These are phyloP conservation scores for Linum usitatissimum DNA, from an alignment of 345 rosid genomes.

Conservation along the genomic window DNA sequence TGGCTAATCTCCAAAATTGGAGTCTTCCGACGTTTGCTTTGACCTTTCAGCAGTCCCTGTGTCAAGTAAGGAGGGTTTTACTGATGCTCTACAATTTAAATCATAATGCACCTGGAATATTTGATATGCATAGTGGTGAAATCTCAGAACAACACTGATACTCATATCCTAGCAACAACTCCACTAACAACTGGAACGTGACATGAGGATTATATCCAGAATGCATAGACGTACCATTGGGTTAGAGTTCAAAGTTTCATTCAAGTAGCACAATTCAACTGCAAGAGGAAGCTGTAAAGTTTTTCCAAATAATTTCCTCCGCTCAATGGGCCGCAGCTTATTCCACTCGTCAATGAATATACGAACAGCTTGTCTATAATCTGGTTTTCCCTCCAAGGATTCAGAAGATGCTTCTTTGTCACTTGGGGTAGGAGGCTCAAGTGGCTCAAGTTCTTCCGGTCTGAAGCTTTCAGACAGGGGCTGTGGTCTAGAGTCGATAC, in stretches of 20 bases:
- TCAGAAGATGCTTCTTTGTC: slow-evolving; percentile 19
- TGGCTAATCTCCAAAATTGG: slow-evolving; percentile 54
- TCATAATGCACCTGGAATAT: neutral
- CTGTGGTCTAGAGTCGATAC: slow-evolving; percentile 62
- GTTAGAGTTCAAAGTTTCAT: slow-evolving; percentile 61
- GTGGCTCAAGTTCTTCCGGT: slow-evolving; percentile 62
- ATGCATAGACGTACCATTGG: slow-evolving; percentile 33
- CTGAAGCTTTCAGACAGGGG: slow-evolving; percentile 72
- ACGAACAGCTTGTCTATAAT: slow-evolving; percentile 36
- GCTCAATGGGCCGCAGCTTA: slow-evolving; percentile 64
- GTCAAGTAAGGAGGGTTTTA: slow-evolving; percentile 3
- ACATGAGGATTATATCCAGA: neutral
- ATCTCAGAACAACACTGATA: neutral
- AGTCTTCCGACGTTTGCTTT: slow-evolving; percentile 73
- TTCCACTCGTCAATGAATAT: slow-evolving; percentile 68
- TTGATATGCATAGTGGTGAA: neutral
- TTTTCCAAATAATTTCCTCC: slow-evolving; percentile 66
- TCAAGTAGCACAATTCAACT: slow-evolving; percentile 75
- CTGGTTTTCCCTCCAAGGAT: slow-evolving; percentile 28
- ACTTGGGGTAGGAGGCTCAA: slow-evolving; percentile 13
- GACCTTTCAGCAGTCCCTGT: slow-evolving; percentile 85
- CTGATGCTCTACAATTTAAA: neutral
- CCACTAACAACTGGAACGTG: neutral
- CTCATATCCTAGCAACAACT: neutral
- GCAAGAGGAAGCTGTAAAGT: slow-evolving; percentile 82